Conservation (phyloP, 202 grass and related monocot species). For the Eragrostis tef region DNA sequence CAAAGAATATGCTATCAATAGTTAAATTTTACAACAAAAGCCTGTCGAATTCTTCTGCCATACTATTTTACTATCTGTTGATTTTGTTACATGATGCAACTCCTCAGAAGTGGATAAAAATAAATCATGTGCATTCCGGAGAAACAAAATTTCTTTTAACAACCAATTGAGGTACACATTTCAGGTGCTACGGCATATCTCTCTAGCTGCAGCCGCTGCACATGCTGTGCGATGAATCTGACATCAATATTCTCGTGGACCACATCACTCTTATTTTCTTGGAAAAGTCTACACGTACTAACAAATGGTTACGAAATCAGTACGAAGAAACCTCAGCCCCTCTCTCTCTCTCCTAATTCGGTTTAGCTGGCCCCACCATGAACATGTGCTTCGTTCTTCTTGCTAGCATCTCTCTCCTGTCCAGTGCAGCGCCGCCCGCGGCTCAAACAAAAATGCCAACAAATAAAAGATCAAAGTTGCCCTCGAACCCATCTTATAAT, state of each 20-base stretch:
- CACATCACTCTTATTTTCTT: conserved; percentile 1
- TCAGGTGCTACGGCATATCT: not conserved
- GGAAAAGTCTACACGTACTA: no score
- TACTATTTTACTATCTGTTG: not conserved
- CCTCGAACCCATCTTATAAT: no score
- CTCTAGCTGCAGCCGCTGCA: not conserved
- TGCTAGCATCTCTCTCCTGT: no score
- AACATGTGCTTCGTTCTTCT: no score
- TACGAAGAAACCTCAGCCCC: no score
- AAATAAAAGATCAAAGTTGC: no score
- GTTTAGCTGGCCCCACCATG: no score
- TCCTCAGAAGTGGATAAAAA: not conserved
- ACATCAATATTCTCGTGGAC: not conserved
- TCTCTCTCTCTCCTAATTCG: no score
- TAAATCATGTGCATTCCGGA: not conserved
- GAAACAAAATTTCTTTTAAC: not conserved
- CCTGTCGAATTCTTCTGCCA: not conserved
- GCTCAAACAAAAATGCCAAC: no score
- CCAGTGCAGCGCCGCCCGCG: no score
- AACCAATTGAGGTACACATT: not conserved
- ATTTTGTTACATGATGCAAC: conserved; percentile 21
- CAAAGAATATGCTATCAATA: conserved; percentile 8
- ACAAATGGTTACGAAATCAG: no score
- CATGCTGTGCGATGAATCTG: not conserved
- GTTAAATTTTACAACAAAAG: not conserved